A percentile compares a stretch with the other conserved stretches of the same genome.
phyloP scores from a whole-genome alignment of 768 basidiomycete species.

The Tulasnella sp. region DNA sequence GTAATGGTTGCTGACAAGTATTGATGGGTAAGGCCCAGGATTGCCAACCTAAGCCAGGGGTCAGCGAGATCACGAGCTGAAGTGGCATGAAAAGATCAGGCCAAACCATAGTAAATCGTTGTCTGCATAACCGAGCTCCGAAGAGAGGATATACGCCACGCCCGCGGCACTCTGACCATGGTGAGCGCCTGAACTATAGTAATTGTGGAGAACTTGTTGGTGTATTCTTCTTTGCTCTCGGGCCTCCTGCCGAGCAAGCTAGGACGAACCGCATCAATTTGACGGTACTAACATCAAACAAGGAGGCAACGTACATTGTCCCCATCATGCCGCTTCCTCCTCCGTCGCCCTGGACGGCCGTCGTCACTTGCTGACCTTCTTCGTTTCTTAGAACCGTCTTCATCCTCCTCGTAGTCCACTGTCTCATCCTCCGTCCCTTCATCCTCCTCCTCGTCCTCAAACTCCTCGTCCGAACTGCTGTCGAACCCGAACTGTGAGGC shows the following conservation, averaged over 20 bases:
- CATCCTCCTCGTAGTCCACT: conserved; percentile 48
- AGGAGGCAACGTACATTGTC: conserved; percentile 5
- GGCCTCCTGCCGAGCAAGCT: conserved; percentile 58
- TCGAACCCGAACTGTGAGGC: conserved; percentile 19
- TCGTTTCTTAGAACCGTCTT: conserved; percentile 39
- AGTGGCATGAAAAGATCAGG: not conserved
- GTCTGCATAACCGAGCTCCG: conserved; percentile 85
- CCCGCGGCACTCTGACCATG: conserved; percentile 87
- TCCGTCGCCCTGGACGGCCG: conserved; percentile 11
- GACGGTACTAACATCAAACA: not conserved
- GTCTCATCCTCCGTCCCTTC: conserved; percentile 48
- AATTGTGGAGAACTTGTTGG: conserved; percentile 63
- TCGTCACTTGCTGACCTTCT: conserved; percentile 31
- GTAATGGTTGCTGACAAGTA: conserved; percentile 86
- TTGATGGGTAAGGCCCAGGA: conserved; percentile 90
- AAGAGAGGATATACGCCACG: conserved; percentile 85
- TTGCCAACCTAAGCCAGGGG: conserved; percentile 65
- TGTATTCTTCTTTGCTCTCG: conserved; percentile 66
- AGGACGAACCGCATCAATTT: conserved; percentile 19
- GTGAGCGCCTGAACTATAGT: conserved; percentile 82
- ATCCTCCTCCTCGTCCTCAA: conserved; percentile 50
- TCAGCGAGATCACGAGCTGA: not conserved
- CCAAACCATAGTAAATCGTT: conserved; percentile 88
- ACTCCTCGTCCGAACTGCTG: conserved; percentile 74
- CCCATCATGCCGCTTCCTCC: conserved; percentile 28